Conservation (phyloP, 1,284 basidiomycete species). For the Phlebopus sp. region DNA sequence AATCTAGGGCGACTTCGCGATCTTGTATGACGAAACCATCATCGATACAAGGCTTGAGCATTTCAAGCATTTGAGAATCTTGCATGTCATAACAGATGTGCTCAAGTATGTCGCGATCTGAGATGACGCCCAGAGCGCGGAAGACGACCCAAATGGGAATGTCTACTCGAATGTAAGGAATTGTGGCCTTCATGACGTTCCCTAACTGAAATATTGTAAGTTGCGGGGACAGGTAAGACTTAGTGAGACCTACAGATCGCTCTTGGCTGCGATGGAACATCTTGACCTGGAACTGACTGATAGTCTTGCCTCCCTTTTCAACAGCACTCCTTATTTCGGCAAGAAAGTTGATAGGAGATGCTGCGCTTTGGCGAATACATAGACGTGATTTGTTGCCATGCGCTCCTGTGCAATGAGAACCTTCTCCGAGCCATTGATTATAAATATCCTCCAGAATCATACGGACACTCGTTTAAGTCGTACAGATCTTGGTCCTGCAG, state of each 20-base stretch:
- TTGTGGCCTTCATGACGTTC: constrained; percentile 95
- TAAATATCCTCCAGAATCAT: constrained; percentile 98
- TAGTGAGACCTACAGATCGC: constrained; percentile 61
- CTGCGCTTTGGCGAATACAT: constrained; percentile 97
- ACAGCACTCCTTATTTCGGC: constrained; percentile 98
- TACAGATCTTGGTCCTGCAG: constrained; percentile 81
- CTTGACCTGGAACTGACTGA: constrained; percentile 97
- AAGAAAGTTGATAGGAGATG: constrained; percentile 93
- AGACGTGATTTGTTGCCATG: constrained; percentile 99
- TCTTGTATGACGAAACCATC: constrained; percentile 99
- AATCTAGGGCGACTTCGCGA: constrained; percentile 94
- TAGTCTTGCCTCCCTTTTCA: constrained; percentile 98
- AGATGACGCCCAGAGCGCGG: constrained; percentile 95
- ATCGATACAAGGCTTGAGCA: constrained; percentile 98
- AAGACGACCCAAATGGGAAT: constrained; percentile 99
- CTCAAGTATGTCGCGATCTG: constrained; percentile 95
- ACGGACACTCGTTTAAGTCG: constrained; percentile 95
- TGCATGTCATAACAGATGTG: constrained; percentile 99
- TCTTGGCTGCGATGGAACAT: constrained; percentile 91
- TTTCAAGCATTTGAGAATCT: constrained; percentile 94
- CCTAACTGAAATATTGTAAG: constrained; percentile 54
- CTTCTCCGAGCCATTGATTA: constrained; percentile 99
- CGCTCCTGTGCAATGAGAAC: constrained; percentile 99
- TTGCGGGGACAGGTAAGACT: not conserved
- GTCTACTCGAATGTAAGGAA: constrained; percentile 98